Evolutionary conservation across 495 filamentous ascomycete species (phyloP), one percentile per base, ranked within the genome.

Genomic region (Penicillium paxilli): DNA sequence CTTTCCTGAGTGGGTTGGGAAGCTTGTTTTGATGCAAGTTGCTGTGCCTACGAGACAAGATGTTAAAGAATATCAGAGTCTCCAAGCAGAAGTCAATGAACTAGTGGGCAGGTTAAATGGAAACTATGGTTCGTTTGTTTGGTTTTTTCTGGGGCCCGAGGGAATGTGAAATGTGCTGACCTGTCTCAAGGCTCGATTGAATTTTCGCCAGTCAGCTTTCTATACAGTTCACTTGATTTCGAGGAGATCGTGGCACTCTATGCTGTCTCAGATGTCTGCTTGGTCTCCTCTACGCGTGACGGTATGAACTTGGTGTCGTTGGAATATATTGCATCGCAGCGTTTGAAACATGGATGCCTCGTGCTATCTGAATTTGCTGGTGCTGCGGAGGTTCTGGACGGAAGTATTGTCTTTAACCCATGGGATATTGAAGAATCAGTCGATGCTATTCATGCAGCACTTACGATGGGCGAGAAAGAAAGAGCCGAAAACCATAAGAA

Each of bases 291-390:
- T 1, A 96, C 92, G 6, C 83, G 94, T n/a, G 93, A 98, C 66
- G 93, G 93, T 53, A 97, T 98, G 93, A 98, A 98, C 68, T 82
- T 98, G 12, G 93, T 98, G 30, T 93, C 91, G 22, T 98, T 93
- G 72, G 93, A 98, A 73, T 98, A 98, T 74, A 95, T 98, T 54
- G 93, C 93, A 5, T 89, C 87, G 4, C 93, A 98, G 65, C 77
- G 87, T 57, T 86, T 95, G 65, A 83, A 89, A 9, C 90, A 96
- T 62, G 93, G 93, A 19, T 84, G 87, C 24, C 84, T 98, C 83
- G 90, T 98, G 26, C 83, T 98, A 17, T 96, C 92, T 42, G 93
- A 98, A 65, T 98, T 98, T 63, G 89, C 93, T 0, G 93, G 93
- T 12, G 93, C 94, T 8, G 94, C 93, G 0, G 91, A 96, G 64